phyloP scores from a whole-genome alignment of 202 grass and related monocot genomes.

The Panicum virgatum region DNA sequence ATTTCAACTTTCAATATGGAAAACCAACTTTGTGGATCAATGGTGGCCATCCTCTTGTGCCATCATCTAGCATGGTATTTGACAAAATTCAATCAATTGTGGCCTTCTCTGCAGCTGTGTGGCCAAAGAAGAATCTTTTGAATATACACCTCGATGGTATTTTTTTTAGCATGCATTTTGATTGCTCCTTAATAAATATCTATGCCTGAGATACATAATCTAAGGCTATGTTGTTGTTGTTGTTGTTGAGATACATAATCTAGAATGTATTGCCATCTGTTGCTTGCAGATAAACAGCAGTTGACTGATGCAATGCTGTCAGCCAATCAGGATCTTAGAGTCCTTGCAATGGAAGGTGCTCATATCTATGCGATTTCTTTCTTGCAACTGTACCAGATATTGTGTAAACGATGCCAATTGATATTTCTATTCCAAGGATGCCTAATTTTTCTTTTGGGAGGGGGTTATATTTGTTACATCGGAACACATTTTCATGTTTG shows the following conservation, averaged over 20 bases:
- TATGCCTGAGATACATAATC: not conserved
- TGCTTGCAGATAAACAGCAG: constrained; percentile 59
- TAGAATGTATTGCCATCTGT: constrained; percentile 33
- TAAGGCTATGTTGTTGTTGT: no score
- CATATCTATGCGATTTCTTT: not conserved
- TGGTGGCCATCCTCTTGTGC: constrained; percentile 82
- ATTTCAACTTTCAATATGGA: constrained; percentile 54
- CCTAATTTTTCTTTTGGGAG: not conserved
- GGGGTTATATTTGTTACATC: not conserved
- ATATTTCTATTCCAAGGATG: not conserved
- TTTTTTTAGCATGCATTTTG: constrained; percentile 19
- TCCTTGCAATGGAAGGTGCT: constrained; percentile 72
- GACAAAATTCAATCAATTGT: constrained; percentile 65
- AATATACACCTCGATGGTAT: constrained; percentile 63
- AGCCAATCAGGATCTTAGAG: constrained; percentile 65
- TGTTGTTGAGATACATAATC: not conserved
- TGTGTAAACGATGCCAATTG: not conserved
- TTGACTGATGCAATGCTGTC: constrained; percentile 61
- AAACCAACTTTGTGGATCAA: constrained; percentile 73
- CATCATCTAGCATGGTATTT: constrained; percentile 62
- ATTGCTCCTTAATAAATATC: constrained; percentile 12
- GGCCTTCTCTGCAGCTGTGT: constrained; percentile 55
- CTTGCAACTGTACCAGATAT: not conserved
- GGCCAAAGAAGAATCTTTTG: constrained; percentile 56
- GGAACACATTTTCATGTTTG: not conserved